Percentiles rank a stretch among this genome's conserved stretches.
Conservation (phyloP, 306 rosid species). For the Quercus dentata region DNA sequence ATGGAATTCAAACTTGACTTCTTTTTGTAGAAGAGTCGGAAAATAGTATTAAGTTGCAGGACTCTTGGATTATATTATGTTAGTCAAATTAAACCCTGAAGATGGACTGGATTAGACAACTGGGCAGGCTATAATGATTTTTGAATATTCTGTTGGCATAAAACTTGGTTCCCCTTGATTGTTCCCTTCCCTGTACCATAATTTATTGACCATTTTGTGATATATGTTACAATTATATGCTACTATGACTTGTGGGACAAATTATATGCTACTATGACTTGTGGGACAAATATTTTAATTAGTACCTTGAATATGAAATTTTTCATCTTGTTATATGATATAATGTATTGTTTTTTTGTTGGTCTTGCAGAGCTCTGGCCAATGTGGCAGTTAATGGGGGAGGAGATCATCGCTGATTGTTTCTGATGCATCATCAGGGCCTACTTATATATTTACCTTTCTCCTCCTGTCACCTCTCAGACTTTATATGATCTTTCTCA, state of each 20-base stretch:
- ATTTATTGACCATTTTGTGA: neutral
- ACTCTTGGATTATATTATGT: too few relatives aligned
- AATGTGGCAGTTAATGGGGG: constrained; percentile 41
- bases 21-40: too few relatives aligned
- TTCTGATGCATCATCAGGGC: constrained; percentile 18
- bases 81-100: neutral
- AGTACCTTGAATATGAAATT: constrained; percentile 4
- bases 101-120: neutral
- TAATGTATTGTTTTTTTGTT: constrained; percentile 15
- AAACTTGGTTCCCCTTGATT: neutral
- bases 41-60: too few relatives aligned
- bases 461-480: constrained; percentile 5
- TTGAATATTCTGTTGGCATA: neutral
- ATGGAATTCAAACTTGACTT: too few relatives aligned
- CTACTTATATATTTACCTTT: constrained; percentile 23
- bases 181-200: neutral
- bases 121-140: neutral
- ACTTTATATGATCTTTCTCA: constrained; percentile 24
- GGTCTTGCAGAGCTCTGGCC: constrained; percentile 59
- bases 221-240: neutral
- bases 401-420: constrained; percentile 54
- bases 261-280: neutral
- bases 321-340: neutral
- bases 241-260: neutral
- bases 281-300: neutral